A percentile compares a stretch with the other conserved stretches of the same genome.
Conservation (phyloP, 129 eudicot genomes). For the Pittosporum tobira region DNA sequence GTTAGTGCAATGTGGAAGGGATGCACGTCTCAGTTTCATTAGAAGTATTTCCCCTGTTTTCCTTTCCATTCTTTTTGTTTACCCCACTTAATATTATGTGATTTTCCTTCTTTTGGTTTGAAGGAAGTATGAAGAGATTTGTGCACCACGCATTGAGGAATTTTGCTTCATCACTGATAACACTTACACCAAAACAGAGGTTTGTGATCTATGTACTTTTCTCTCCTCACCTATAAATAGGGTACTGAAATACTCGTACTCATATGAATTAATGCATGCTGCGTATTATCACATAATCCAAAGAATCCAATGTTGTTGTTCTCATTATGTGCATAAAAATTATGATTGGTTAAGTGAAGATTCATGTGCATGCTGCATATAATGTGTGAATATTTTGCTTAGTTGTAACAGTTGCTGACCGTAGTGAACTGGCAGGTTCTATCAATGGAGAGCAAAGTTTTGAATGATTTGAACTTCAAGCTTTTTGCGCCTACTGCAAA, state of each 20-base stretch:
- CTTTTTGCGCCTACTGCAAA: constrained; percentile 54
- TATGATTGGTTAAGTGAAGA: background rate
- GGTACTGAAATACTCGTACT: background rate
- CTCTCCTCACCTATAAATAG: background rate
- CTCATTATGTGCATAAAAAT: too few relatives aligned
- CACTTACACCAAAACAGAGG: constrained; percentile 70
- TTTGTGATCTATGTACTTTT: constrained; percentile 11
- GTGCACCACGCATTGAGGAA: constrained; percentile 60
- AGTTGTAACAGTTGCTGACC: background rate
- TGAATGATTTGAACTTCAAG: constrained; percentile 43
- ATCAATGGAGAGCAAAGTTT: constrained; percentile 55
- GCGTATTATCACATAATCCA: too few relatives aligned
- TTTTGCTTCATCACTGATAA: constrained; percentile 71
- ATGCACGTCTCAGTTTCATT: too few relatives aligned
- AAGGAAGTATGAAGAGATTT: constrained; percentile 72
- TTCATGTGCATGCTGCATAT: too few relatives aligned
- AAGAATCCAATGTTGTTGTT: too few relatives aligned
- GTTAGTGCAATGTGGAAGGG: too few relatives aligned
- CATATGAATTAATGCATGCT: too few relatives aligned
- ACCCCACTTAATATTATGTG: background rate
- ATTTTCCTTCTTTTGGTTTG: constrained; percentile 9
- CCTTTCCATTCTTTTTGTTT: background rate
- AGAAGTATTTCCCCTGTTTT: background rate
- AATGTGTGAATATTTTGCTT: background rate
- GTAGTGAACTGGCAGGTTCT: constrained; percentile 38